Percentiles rank a stretch among this genome's conserved stretches.
Conservation (phyloP, 2,329 filamentous ascomycete species). For the Arthroderma sp. region DNA sequence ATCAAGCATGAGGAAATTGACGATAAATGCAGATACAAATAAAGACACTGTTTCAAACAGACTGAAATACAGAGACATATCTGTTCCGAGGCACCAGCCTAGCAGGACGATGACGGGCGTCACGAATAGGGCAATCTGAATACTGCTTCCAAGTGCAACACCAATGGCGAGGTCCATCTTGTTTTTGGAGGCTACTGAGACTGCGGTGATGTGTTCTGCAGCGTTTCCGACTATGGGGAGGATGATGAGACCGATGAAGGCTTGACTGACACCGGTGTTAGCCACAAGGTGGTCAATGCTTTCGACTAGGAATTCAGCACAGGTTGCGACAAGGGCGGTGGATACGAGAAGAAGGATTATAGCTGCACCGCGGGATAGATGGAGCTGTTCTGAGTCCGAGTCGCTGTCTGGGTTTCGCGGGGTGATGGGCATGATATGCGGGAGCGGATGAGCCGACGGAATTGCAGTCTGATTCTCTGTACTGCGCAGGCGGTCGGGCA, state of each 20-base stretch:
- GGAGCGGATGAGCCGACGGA: constrained; percentile 14
- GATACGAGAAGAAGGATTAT: constrained; percentile 54
- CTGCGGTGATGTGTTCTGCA: constrained; percentile 52
- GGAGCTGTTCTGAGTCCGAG: constrained; percentile 25
- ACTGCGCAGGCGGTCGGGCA: constrained; percentile 53
- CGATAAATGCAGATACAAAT: constrained; percentile 38
- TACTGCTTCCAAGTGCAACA: constrained; percentile 51
- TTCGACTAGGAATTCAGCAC: constrained; percentile 52
- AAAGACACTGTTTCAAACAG: constrained; percentile 43
- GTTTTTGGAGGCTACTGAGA: constrained; percentile 49
- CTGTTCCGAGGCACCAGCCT: constrained; percentile 43
- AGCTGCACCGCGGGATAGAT: constrained; percentile 33
- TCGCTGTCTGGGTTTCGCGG: constrained; percentile 16
- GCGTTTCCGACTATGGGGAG: constrained; percentile 54
- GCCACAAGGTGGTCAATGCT: neutral
- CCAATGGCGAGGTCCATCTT: constrained; percentile 58
- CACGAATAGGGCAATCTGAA: constrained; percentile 52
- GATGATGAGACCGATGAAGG: constrained; percentile 51
- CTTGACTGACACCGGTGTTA: constrained; percentile 34
- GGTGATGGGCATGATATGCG: constrained; percentile 12
- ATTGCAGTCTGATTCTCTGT: constrained; percentile 9
- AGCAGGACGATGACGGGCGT: constrained; percentile 48
- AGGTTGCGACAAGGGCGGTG: constrained; percentile 68
- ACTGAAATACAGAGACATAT: constrained; percentile 75
- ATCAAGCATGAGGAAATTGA: constrained; percentile 51